Percentiles rank a stretch among this genome's conserved stretches.
Evolutionary conservation across 2,329 filamentous ascomycete genomes (phyloP).

Genomic region (Pyricularia grisea): DNA sequence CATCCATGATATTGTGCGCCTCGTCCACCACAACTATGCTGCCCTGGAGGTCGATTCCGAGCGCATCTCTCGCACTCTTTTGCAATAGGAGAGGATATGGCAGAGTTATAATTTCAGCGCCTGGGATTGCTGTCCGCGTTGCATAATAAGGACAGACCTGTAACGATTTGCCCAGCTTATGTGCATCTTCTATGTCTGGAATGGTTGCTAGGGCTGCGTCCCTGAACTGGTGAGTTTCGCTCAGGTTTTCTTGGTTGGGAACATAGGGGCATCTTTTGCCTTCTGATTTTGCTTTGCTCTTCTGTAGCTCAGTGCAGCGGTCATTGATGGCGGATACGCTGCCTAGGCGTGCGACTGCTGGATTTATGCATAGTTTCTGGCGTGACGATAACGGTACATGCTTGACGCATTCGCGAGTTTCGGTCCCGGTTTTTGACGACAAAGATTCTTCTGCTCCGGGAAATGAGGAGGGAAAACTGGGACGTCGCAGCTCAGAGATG

Average conservation of each 20-base stretch:
- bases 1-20: slow-evolving; percentile 96
- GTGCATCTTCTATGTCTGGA: slow-evolving; percentile 88
- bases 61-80: slow-evolving; percentile 74
- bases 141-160: slow-evolving; percentile 93
- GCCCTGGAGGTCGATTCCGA: slow-evolving; percentile 75
- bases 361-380: slow-evolving; percentile 85
- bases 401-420: slow-evolving; percentile 54
- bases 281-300: slow-evolving; percentile 51
- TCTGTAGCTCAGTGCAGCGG: slow-evolving; percentile 80
- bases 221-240: slow-evolving; percentile 68
- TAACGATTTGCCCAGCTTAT: slow-evolving; percentile 65
- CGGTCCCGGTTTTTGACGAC: not conserved
- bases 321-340: slow-evolving; percentile 83
- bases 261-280: slow-evolving; percentile 67
- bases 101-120: slow-evolving; percentile 82
- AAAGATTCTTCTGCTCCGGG: slow-evolving; percentile 20
- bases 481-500: slow-evolving; percentile 69
- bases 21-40: slow-evolving; percentile 96
- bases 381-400: slow-evolving; percentile 77
- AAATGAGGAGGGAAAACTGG: slow-evolving; percentile 66
- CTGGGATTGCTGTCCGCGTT: slow-evolving; percentile 72
- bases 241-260: slow-evolving; percentile 66
- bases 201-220: slow-evolving; percentile 77
- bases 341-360: slow-evolving; percentile 62
- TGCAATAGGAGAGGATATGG: slow-evolving; percentile 89